These are phyloP conservation scores for Tieghemostelium lacteum DNA, from an alignment of 78 protist species.

Conservation along the genomic window DNA sequence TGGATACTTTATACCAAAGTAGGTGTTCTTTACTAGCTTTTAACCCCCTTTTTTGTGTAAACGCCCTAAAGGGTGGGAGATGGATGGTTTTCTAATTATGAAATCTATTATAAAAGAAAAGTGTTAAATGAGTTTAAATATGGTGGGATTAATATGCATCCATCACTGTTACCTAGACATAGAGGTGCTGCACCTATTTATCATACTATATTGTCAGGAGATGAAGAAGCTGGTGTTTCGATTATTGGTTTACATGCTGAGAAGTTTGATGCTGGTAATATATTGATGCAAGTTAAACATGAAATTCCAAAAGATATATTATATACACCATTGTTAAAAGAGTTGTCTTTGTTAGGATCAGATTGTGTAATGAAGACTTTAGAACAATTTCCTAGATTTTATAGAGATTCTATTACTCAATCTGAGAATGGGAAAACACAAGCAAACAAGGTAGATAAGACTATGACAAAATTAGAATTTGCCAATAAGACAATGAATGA, in stretches of 20 bases:
- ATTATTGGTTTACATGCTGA: constrained; percentile 65
- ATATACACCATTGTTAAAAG: constrained; percentile 7
- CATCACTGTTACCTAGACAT: constrained; percentile 85
- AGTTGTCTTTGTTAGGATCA: not conserved
- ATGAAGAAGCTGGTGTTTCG: constrained; percentile 75
- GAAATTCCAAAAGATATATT: not conserved
- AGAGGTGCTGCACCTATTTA: constrained; percentile 87
- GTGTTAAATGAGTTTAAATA: constrained; percentile 36
- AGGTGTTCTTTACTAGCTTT: constrained; percentile 1
- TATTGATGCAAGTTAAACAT: constrained; percentile 32
- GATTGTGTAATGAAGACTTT: not conserved
- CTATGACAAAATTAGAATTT: constrained; percentile 30
- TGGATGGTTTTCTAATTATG: not conserved
- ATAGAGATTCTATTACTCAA: constrained; percentile 12
- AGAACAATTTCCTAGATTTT: not conserved
- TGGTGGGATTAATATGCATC: constrained; percentile 87
- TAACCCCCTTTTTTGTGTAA: constrained; percentile 3
- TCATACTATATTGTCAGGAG: constrained; percentile 66
- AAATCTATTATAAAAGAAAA: not conserved
- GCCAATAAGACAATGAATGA: not conserved
- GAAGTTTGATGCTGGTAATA: constrained; percentile 72
- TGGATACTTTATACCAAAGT: constrained; percentile 82
- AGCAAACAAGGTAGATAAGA: constrained; percentile 30
- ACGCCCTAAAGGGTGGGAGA: too few species aligned
- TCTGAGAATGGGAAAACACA: constrained; percentile 9